These are phyloP conservation scores for Podosphaera aphanis DNA, from an alignment of 2,329 filamentous ascomycete species.

Conservation along the genomic window DNA sequence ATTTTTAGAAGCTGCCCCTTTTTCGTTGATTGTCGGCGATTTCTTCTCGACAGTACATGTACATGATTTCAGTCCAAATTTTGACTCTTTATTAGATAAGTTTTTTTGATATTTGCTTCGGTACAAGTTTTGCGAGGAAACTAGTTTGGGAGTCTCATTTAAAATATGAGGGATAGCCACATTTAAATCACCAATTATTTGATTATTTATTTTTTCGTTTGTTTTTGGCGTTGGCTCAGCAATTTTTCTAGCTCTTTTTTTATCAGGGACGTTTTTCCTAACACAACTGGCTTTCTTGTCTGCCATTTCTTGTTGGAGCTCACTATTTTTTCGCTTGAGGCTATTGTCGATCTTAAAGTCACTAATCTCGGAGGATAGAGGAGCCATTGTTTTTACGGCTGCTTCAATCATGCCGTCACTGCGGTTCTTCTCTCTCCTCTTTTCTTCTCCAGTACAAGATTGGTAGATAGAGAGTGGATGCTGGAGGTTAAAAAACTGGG, in stretches of 20 bases:
- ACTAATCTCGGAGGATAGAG: not conserved
- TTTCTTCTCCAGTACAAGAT: not conserved
- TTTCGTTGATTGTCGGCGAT: not conserved
- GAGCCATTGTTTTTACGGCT: not conserved
- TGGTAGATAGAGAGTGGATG: not conserved
- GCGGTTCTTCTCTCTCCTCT: not conserved
- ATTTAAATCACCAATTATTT: too few relatives aligned
- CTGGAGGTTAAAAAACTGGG: not conserved
- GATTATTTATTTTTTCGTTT: not conserved
- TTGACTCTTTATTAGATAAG: not conserved
- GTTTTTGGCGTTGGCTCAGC: not conserved
- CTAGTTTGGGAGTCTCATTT: not conserved
- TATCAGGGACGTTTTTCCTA: not conserved
- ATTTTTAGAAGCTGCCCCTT: not conserved
- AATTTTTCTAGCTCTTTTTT: not conserved
- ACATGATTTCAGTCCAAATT: not conserved
- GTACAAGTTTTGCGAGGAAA: not conserved
- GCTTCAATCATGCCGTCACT: not conserved
- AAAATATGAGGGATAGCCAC: not conserved
- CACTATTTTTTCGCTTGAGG: not conserved
- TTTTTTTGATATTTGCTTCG: not conserved
- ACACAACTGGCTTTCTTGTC: not conserved
- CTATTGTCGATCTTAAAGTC: not conserved
- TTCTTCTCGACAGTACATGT: too few relatives aligned
- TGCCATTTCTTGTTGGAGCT: not conserved